These are phyloP conservation scores for Cutaneotrichosporon arboriforme DNA, from an alignment of 1,284 basidiomycete genomes.

Conservation along the genomic window DNA sequence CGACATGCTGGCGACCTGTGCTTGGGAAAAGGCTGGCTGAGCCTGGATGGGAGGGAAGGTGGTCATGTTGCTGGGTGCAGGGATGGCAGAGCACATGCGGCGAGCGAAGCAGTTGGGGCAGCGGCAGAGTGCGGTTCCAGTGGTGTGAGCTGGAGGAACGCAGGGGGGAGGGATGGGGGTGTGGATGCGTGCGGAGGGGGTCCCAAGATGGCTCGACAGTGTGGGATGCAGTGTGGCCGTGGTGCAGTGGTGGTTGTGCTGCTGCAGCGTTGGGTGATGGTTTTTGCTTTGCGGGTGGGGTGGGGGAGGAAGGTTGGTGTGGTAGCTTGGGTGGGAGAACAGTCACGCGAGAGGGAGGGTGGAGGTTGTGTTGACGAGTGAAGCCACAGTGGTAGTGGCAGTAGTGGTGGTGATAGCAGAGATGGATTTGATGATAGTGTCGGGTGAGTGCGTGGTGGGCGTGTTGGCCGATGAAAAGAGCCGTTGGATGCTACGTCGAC, in stretches of 20 bases:
- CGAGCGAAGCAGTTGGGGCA: background rate
- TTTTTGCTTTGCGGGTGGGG: background rate
- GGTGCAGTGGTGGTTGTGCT: background rate
- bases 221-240: background rate
- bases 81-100: slow-evolving; percentile 2
- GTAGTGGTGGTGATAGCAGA: background rate
- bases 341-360: background rate
- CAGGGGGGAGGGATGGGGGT: background rate
- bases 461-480: background rate
- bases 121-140: background rate
- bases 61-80: slow-evolving; percentile 20
- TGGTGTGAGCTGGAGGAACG: background rate
- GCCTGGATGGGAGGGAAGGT: slow-evolving; percentile 16
- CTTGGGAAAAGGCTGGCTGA: slow-evolving; percentile 7
- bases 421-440: background rate
- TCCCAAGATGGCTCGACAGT: too few species aligned
- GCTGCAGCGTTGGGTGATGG: background rate
- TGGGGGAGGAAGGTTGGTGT: background rate
- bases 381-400: background rate
- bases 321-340: background rate
- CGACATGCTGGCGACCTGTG: slow-evolving; percentile 23
- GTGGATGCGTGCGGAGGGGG: too few species aligned
- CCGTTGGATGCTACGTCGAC: background rate
- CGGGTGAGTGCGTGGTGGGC: background rate
- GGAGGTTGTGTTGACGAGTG: background rate